Evolutionary conservation across 805 yeast genomes (phyloP).

Genomic region (Candida hungchunana): DNA sequence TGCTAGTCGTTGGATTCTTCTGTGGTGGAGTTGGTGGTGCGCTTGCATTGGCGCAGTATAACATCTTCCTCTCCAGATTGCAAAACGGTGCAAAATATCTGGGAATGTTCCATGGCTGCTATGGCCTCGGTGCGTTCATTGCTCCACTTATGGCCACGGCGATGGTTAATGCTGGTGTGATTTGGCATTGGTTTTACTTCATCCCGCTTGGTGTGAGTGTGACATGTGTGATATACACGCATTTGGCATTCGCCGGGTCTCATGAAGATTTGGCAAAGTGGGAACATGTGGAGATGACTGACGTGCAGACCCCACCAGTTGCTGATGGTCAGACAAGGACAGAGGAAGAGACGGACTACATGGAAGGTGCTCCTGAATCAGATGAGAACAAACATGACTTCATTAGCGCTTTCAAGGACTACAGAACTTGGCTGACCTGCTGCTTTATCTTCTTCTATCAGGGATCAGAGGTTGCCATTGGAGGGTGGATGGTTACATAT

Average conservation of each 20-base stretch:
- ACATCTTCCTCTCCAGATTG: conserved; percentile 46
- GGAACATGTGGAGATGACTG: conserved; percentile 15
- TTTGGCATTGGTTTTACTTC: conserved; percentile 54
- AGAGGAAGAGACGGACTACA: conserved; percentile 4
- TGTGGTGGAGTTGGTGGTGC: conserved; percentile 59
- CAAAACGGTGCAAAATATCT: conserved; percentile 40
- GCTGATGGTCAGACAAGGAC: conserved; percentile 1
- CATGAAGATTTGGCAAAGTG: conserved; percentile 35
- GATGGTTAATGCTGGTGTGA: conserved; percentile 45
- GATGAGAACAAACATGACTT: conserved; percentile 15
- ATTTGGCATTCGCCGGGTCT: conserved; percentile 42
- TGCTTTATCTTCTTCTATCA: conserved; percentile 53
- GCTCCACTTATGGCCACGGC: conserved; percentile 57
- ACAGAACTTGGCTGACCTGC: conserved; percentile 49
- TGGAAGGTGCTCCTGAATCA: background rate
- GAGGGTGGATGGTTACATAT: conserved; percentile 64
- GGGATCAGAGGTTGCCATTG: conserved; percentile 60
- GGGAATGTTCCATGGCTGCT: conserved; percentile 55
- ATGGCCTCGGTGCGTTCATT: conserved; percentile 62
- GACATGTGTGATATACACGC: conserved; percentile 29
- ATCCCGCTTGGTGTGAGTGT: conserved; percentile 43
- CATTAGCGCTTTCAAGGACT: conserved; percentile 35
- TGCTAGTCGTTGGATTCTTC: conserved; percentile 46
- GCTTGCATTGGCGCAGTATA: conserved; percentile 43
- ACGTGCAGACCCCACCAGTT: conserved; percentile 4